These are phyloP conservation scores for Diaporthe humulicola DNA, from an alignment of 2,329 filamentous ascomycete species.

Conservation along the genomic window DNA sequence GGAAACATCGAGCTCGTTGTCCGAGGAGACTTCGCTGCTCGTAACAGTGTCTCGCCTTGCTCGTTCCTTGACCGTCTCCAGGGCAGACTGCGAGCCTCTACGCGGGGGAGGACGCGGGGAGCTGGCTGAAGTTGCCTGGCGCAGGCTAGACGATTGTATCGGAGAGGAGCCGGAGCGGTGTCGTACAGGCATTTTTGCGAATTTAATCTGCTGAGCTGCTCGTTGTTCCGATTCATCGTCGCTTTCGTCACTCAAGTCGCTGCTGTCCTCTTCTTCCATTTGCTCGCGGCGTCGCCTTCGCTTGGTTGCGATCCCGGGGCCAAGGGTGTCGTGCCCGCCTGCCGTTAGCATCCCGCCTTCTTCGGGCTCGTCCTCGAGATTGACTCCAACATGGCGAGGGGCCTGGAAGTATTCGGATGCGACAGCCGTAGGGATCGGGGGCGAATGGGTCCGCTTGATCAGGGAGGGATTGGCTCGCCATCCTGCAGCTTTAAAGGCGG, in stretches of 20 bases:
- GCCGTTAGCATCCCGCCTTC: conserved; percentile 80
- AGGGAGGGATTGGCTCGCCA: conserved; percentile 82
- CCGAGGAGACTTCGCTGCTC: conserved; percentile 86
- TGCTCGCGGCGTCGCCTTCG: conserved; percentile 77
- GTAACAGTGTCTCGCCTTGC: conserved; percentile 82
- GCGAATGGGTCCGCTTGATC: conserved; percentile 86
- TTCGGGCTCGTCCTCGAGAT: conserved; percentile 78
- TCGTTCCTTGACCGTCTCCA: conserved; percentile 78
- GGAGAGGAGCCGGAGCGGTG: conserved; percentile 91
- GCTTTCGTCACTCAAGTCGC: conserved; percentile 86
- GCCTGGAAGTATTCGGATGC: conserved; percentile 88
- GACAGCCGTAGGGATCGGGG: conserved; percentile 85
- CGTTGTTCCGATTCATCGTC: conserved; percentile 81
- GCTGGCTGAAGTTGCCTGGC: conserved; percentile 64
- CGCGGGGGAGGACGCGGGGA: conserved; percentile 64
- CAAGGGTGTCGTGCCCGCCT: conserved; percentile 76
- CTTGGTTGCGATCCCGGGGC: conserved; percentile 75
- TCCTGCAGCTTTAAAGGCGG: conserved; percentile 85
- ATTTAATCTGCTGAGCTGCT: conserved; percentile 91
- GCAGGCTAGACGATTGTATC: conserved; percentile 75
- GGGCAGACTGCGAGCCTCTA: conserved; percentile 78
- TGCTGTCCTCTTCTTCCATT: conserved; percentile 88
- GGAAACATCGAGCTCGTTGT: conserved; percentile 81
- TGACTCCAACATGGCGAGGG: conserved; percentile 72
- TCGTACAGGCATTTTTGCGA: conserved; percentile 93